phyloP scores from a whole-genome alignment of 139 green algal species.

The Tetradesmus obliquus region DNA sequence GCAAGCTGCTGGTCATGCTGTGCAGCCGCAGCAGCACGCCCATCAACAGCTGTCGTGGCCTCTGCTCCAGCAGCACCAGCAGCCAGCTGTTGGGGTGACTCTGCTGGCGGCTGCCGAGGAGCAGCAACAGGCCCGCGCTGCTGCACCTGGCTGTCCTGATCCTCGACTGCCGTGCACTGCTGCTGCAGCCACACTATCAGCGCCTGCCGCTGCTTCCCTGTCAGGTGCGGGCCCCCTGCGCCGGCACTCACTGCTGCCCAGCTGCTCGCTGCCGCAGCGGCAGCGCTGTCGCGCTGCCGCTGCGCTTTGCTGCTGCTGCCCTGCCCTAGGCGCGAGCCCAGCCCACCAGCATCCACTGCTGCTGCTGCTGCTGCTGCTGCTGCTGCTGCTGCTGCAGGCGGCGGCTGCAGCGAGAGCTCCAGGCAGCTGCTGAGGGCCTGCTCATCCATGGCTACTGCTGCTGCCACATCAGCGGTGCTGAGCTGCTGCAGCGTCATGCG shows the following conservation, averaged over 20 bases:
- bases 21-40: background rate
- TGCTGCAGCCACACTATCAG: constrained; percentile 26
- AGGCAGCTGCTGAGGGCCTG: background rate
- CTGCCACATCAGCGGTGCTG: background rate
- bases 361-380: background rate
- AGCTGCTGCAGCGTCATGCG: constrained; percentile 18
- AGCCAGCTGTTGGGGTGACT: background rate
- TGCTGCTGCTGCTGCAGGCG: constrained; percentile 1
- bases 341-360: background rate
- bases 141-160: background rate
- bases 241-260: constrained; percentile 23
- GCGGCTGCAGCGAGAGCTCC: background rate
- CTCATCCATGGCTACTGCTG: constrained; percentile 23
- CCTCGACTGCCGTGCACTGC: background rate
- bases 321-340: background rate
- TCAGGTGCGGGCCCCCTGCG: background rate
- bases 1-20: background rate
- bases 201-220: background rate
- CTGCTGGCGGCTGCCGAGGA: background rate
- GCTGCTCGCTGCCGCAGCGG: constrained; percentile 5
- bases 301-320: constrained; percentile 15
- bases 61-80: background rate
- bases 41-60: background rate
- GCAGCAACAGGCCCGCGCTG: background rate
- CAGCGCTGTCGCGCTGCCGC: background rate